Evolutionary conservation across 1,284 basidiomycete species (phyloP).

Genomic region (Tilletia setariae): DNA sequence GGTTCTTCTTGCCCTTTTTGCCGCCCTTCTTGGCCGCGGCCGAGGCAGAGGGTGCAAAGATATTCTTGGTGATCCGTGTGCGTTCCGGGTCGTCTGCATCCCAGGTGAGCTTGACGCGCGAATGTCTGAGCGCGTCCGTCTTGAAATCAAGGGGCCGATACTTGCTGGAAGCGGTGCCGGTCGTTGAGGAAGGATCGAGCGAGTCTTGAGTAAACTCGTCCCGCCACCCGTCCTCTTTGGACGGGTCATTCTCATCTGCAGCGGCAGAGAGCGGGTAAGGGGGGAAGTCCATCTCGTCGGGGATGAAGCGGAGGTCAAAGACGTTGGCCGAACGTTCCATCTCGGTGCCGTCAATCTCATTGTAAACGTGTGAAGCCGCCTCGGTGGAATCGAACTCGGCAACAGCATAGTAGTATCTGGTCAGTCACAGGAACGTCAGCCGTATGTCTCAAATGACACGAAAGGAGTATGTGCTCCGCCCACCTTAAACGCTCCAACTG

Average conservation of each 20-base stretch:
- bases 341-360: slow-evolving; percentile 89
- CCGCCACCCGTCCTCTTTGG: slow-evolving; percentile 56
- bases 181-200: neutral
- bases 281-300: slow-evolving; percentile 77
- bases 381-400: slow-evolving; percentile 79
- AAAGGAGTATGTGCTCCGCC: slow-evolving; percentile 45
- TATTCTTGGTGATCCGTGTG: slow-evolving; percentile 62
- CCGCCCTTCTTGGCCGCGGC: slow-evolving; percentile 10
- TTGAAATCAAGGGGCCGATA: slow-evolving; percentile 87
- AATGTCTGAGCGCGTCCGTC: slow-evolving; percentile 95
- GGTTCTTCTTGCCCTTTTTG: slow-evolving; percentile 20
- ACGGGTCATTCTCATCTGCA: too few relatives aligned
- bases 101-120: slow-evolving; percentile 97
- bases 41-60: slow-evolving; percentile 1
- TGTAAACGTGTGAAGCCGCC: slow-evolving; percentile 76
- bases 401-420: slow-evolving; percentile 92
- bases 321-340: slow-evolving; percentile 95
- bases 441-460: neutral
- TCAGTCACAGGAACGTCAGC: slow-evolving; percentile 4
- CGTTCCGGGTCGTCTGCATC: slow-evolving; percentile 95
- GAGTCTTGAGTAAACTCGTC: slow-evolving; percentile 63
- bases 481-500: slow-evolving; percentile 88
- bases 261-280: neutral
- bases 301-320: slow-evolving; percentile 70
- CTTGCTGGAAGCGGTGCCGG: slow-evolving; percentile 61